Evolutionary conservation across 2,329 filamentous ascomycete species (phyloP).

Genomic region (Cercospora zeina): DNA sequence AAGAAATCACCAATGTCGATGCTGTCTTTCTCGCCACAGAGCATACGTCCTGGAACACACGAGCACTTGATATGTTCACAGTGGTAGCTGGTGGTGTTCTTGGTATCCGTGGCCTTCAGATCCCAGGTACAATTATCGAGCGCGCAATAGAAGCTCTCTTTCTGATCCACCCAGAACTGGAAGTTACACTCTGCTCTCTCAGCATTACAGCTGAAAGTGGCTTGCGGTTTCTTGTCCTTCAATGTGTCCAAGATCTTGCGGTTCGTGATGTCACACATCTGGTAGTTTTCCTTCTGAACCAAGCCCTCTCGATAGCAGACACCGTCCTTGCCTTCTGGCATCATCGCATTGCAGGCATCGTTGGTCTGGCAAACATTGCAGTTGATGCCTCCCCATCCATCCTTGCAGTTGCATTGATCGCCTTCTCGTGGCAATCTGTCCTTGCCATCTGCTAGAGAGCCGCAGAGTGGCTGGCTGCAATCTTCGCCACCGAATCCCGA

Average conservation of each 20-base stretch:
- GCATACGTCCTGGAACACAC: slow-evolving; percentile 87
- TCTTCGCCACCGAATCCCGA: slow-evolving; percentile 92
- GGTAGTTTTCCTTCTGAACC: slow-evolving; percentile 90
- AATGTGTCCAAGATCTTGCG: slow-evolving; percentile 86
- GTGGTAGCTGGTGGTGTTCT: slow-evolving; percentile 80
- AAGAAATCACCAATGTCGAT: slow-evolving; percentile 92
- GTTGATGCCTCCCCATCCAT: slow-evolving; percentile 95
- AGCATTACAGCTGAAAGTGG: slow-evolving; percentile 87
- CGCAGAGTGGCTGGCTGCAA: slow-evolving; percentile 87
- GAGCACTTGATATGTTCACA: slow-evolving; percentile 83
- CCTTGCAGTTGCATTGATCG: slow-evolving; percentile 77
- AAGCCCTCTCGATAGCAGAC: slow-evolving; percentile 91
- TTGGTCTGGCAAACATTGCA: slow-evolving; percentile 89
- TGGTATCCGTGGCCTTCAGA: slow-evolving; percentile 65
- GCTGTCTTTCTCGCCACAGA: slow-evolving; percentile 87
- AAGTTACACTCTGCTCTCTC: slow-evolving; percentile 81
- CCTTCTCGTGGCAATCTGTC: slow-evolving; percentile 74
- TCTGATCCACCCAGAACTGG: slow-evolving; percentile 95
- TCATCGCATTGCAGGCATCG: slow-evolving; percentile 81
- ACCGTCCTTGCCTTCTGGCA: slow-evolving; percentile 70
- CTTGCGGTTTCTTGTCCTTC: slow-evolving; percentile 81
- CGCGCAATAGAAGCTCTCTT: slow-evolving; percentile 95
- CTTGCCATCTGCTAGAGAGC: slow-evolving; percentile 76
- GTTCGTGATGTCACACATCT: slow-evolving; percentile 98
- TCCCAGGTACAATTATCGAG: slow-evolving; percentile 76